Conservation (phyloP, 495 filamentous ascomycete species). For the Achaetomiella virescens region DNA sequence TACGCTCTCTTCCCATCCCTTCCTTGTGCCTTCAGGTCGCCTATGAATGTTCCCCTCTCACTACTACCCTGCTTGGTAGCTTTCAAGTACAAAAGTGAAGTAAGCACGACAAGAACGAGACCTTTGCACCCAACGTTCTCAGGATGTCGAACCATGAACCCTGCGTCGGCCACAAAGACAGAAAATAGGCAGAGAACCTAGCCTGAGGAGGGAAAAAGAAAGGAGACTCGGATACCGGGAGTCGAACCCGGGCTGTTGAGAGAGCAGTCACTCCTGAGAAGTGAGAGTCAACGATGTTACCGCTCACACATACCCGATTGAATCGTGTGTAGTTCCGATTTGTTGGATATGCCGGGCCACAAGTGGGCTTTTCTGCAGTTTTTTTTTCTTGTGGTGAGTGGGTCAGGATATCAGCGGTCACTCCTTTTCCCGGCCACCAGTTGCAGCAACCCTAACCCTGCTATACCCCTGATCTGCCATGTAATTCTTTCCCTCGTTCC, state of each 20-base stretch:
- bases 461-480: not conserved
- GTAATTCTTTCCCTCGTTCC: not conserved
- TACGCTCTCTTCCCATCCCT: no score
- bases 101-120: no score
- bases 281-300: slow-evolving; percentile 17
- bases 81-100: no score
- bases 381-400: slow-evolving; percentile 1
- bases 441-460: not conserved
- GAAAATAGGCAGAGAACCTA: no score
- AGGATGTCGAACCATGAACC: no score
- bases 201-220: not conserved
- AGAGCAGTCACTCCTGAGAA: slow-evolving; percentile 10
- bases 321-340: slow-evolving; percentile 4
- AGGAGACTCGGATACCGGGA: slow-evolving; percentile 14
- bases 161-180: no score
- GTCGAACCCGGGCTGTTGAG: slow-evolving; percentile 17
- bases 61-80: no score
- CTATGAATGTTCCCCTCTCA: no score
- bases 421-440: not conserved
- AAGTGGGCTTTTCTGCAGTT: not conserved
- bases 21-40: no score
- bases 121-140: no score
- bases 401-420: not conserved
- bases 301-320: slow-evolving; percentile 15
- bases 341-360: not conserved